Evolutionary conservation across 2,329 filamentous ascomycete species (phyloP), one percentile per base, ranked within the genome.

Genomic region (Bipolaris zeicola): DNA sequence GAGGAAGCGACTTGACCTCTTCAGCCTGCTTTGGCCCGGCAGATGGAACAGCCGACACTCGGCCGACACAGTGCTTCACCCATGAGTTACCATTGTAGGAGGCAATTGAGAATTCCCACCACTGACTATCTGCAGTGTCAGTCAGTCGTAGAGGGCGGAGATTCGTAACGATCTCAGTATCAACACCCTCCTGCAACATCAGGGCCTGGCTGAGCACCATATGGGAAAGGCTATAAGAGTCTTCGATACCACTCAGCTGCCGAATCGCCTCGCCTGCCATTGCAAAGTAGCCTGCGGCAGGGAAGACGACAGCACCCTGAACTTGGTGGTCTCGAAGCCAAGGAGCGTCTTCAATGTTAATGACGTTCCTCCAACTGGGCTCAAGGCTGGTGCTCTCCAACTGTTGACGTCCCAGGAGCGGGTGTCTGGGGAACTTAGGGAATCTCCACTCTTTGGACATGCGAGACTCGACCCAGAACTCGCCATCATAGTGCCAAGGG

Each of bases 251-350:
- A 10, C 2, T 61, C 1, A 62, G 52, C 42, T 52, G 54, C 1
- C 44, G 24, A 7, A 41, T 28, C 8, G 50, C 52, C n/a, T 56
- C 57, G 4, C 7, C 42, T 2, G 39, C 56, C 39, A 60, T 57
- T 0, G 46, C 37, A 8, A 60, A 8, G 11, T 36, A 60, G 1
- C 26, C 57, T 3, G 53, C 55, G 3, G 10, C 3, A 8, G 72
- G 73, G 47, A 65, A 73, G 2, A 74, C 34, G 11, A 67, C 50
- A 0, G 56, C 51, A 7, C 52, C 53, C 1, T 28, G 38, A 20
- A 74, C 45, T 5, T 38, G 68, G 58, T 85, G 80, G 34, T 81
- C 78, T 0, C 60, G 54, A 1, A 83, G 47, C 82, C 82, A 84
- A 0, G 78, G 75, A 0, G 72, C 55, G 18, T 81, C 69, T 1